Base-by-base conservation (phyloP, 495 filamentous ascomycete species). In the Podospora fimiseda region DNA sequence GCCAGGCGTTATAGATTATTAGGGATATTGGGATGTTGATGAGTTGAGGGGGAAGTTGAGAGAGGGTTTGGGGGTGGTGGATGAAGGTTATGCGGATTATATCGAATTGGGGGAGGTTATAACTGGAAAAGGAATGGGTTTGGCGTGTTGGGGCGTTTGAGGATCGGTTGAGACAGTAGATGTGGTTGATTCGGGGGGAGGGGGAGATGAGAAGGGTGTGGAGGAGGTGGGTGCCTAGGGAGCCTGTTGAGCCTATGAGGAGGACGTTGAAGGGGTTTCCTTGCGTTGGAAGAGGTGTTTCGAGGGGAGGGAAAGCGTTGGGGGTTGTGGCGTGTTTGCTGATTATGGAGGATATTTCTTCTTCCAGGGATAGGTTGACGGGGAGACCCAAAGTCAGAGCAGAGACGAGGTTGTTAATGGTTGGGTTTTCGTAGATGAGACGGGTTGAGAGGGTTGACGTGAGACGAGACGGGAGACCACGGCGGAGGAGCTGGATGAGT, bases 161-260 rank as follows among this genome's bases (percentile, higher is more conserved):
- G 13, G 24, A 52, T 19, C 76, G 70, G 59, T 80, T 80, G 9
- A 80, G 63, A 48, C 78, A 82, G 59, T 65, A 68, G 24, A 80
- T 59, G 27, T 70, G 68, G 2, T 45, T 15, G 8, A 78, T 57
- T 0, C 41, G 40, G 0, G 58, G 49, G 22, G 19, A 9, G 5
- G 6, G 27, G 2, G 56, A 43, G 11, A 48, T 41, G 2, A 73
- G 46, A 0, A 78, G 57, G 0, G 54, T 43, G 42, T 67, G 56
- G 8, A 81, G 59, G 8, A 80, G 55, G 50, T 75, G 70, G 2
- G 64, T 71, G 15, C 79, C 78, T 0, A 82, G 56, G 5, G 69
- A 60, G 6, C 77, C 78, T 2, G 78, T 80, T 1, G 72, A 70
- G 14, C 76, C 77, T 1, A 73, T 79, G 9, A 81, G 60, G 45